Evolutionary conservation across 108 stramenopile genomes (phyloP).

Genomic region (Ochromonas danica): DNA sequence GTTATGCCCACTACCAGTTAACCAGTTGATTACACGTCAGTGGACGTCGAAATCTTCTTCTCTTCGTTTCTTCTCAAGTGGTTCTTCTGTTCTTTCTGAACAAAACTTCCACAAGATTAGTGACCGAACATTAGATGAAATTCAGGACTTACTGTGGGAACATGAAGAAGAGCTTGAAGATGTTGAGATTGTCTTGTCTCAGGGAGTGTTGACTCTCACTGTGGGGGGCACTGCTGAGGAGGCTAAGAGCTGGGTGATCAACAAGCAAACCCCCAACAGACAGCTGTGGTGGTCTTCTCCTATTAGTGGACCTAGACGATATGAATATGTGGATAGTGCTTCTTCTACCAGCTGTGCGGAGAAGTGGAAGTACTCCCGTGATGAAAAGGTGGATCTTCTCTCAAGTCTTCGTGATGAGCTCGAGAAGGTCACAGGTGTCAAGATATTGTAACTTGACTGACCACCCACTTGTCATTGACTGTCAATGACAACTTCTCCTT

Average conservation of each 20-base stretch:
- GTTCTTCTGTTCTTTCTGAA: background rate
- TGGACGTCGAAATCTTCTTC: no score
- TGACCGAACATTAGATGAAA: background rate
- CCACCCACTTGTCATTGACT: no score
- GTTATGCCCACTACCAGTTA: no score
- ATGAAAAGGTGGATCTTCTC: no score
- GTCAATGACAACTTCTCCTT: no score
- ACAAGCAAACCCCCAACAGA: slow-evolving; percentile 92
- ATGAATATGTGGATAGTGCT: slow-evolving; percentile 65
- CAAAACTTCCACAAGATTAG: background rate
- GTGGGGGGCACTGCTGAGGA: slow-evolving; percentile 21
- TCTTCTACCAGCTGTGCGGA: no score
- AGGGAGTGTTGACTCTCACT: slow-evolving; percentile 39
- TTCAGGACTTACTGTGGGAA: background rate
- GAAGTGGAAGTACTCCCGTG: no score
- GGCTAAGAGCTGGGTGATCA: slow-evolving; percentile 70
- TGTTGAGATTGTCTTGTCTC: slow-evolving; percentile 41
- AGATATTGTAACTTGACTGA: no score
- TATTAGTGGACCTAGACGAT: slow-evolving; percentile 79
- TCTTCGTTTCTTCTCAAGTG: no score
- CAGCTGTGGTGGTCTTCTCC: slow-evolving; percentile 85
- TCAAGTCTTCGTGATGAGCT: no score
- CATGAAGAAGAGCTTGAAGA: slow-evolving; percentile 49
- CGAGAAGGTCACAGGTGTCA: no score
- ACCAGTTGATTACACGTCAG: no score